Base-by-base conservation (phyloP, 1,139 yeast species). In the Candida sanyaensis region DNA sequence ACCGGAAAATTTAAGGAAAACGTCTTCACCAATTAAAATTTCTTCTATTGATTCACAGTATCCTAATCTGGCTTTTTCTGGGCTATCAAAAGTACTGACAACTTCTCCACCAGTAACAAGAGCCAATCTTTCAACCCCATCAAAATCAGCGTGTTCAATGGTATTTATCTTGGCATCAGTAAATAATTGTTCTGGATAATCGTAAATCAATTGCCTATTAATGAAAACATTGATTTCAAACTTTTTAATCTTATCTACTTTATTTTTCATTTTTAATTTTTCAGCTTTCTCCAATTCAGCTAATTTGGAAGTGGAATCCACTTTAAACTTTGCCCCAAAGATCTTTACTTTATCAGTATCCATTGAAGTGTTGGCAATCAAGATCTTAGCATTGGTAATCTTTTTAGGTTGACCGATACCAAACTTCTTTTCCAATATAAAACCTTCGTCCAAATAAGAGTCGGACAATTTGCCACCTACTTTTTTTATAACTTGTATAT, bases 41-140 rank as follows among this genome's bases (percentile, higher is more conserved):
- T 93, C 99, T 69, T 93, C 98, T 59, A 95, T 90, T 32, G 77
- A 59, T 44, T 92, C 95, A 77, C 99, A 93, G 64, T 84, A 80
- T 45, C 99, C 99, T 48, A 92, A 74, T 64, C 82, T 86, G 49
- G 88, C 96, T 48, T 80, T 78, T 47, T 88, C 96, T 24, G 99
- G 97, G 56, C 85, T 80, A 64, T 95, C 99, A 67, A 93, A 95
- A 1, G 99, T 93, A 10, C 98, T 92, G 3, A 87, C 97, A 48
- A 95, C 98, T 73, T 93, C 99, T 61, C 97, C 99, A 44, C 99
- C 99, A 6, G 98, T 92, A 26, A 92, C 99, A 43, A 93, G 77
- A 4, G 99, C 97, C 58, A 93, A 80, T 65, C 99, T 85, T 74
- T 93, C 99, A 50, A 93, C 91, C 60, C 99, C 99, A 63, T 90